These are phyloP conservation scores for Arthrobotrys iridis DNA, from an alignment of 2,329 filamentous ascomycete genomes.

Conservation along the genomic window DNA sequence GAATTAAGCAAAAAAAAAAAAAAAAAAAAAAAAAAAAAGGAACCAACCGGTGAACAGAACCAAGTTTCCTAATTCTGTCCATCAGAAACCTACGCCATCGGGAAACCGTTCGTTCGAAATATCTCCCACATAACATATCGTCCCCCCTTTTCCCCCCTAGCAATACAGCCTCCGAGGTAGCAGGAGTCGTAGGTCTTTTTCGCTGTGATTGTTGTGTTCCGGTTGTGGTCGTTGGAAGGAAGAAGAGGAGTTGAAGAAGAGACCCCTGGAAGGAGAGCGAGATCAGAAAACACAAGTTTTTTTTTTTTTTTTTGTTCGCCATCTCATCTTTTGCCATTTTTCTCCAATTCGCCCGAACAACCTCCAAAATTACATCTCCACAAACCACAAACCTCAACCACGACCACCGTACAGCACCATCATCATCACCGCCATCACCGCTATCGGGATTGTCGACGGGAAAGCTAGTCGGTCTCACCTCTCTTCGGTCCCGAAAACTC, in stretches of 20 bases:
- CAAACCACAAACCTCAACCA: background rate
- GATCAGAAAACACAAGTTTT: slow-evolving; percentile 6
- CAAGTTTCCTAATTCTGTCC: background rate
- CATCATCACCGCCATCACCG: background rate
- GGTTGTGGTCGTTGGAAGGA: background rate
- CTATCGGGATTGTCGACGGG: background rate
- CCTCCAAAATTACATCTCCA: background rate
- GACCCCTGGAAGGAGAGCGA: background rate
- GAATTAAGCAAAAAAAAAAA: too few relatives aligned
- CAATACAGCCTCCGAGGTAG: background rate
- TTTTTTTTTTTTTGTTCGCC: too few relatives aligned
- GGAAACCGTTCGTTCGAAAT: background rate
- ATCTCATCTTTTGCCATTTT: slow-evolving; percentile 23
- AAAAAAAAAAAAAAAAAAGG: background rate
- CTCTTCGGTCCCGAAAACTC: background rate
- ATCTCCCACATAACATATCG: too few relatives aligned
- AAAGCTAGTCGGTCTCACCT: background rate
- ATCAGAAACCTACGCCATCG: slow-evolving; percentile 16
- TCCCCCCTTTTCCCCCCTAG: too few relatives aligned
- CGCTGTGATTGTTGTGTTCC: background rate
- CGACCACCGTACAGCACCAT: background rate
- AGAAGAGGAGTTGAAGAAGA: background rate
- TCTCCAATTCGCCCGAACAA: slow-evolving; percentile 13
- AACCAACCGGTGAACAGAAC: slow-evolving; percentile 3
- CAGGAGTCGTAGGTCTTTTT: background rate